Evolutionary conservation across 495 filamentous ascomycete genomes (phyloP).

Genomic region (Penicillium dipodomyicola): DNA sequence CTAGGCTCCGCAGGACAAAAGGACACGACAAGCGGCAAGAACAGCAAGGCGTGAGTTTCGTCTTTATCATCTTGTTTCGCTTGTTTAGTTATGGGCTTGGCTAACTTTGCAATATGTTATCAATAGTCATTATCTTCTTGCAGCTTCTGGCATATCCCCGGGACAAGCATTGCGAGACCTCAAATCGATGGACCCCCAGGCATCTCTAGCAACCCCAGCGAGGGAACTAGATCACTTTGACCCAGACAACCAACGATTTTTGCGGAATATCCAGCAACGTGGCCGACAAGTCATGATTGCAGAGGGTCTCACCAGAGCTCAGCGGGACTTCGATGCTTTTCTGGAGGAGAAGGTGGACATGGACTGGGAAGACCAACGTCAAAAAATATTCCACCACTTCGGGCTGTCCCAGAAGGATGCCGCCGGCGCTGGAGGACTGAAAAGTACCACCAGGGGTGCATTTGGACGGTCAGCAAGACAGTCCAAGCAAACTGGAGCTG

Average conservation of each 20-base stretch:
- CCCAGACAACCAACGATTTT: conserved; percentile 77
- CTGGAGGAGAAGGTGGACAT: conserved; percentile 90
- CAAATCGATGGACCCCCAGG: conserved; percentile 54
- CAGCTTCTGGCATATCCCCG: conserved; percentile 82
- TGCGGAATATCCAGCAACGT: conserved; percentile 80
- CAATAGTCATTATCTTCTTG: conserved; percentile 73
- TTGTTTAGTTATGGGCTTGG: not conserved
- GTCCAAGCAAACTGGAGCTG: conserved; percentile 33
- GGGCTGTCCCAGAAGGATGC: conserved; percentile 71
- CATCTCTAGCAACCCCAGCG: conserved; percentile 39
- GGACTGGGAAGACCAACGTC: conserved; percentile 92
- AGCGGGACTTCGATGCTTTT: conserved; percentile 86
- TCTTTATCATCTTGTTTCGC: not conserved
- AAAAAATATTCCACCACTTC: conserved; percentile 92
- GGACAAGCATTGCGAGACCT: conserved; percentile 76
- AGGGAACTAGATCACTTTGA: conserved; percentile 54
- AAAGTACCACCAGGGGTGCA: conserved; percentile 41
- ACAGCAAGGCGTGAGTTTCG: conserved; percentile 62
- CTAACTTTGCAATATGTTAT: conserved; percentile 11
- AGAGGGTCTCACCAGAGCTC: conserved; percentile 80
- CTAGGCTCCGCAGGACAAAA: conserved; percentile 57
- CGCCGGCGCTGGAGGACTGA: conserved; percentile 38
- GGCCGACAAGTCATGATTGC: conserved; percentile 87
- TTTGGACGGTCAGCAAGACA: conserved; percentile 60
- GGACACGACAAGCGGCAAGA: conserved; percentile 44